Evolutionary conservation across 208 protist genomes (phyloP), one percentile per base, ranked within the genome.

Genomic region (Wallacemonas collosoma): DNA sequence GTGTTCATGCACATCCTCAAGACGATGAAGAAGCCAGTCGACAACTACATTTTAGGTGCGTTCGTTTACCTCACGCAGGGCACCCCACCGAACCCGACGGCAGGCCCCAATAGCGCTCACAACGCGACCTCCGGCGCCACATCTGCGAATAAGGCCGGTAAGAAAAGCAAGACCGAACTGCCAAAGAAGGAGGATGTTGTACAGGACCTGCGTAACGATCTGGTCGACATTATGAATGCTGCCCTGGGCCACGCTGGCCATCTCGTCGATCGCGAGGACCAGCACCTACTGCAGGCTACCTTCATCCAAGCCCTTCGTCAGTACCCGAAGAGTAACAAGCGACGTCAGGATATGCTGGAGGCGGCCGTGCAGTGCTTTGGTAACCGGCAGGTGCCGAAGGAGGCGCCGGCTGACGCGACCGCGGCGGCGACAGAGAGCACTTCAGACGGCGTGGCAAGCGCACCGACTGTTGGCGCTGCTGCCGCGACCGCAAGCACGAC

Each of bases 11-110:
- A 93, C 72, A 68, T 96, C 2, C 85, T 96, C 50, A 96, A 96
- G 79, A 94, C 89, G n/a, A 91, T 94, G 86, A 94, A 94, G 81
- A 94, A 94, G 72, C 91, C 91, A 0, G 84, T 96, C 1, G 91
- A 94, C 53, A 81, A 79, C 36, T 96, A 96, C 75, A 78, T 96
- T 41, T 79, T 96, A 7, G 91, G 91, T 2, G 91, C 91, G 6
- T 89, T 91, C 67, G 80, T 81, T 5, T 96, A 85, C 73, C 78
- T 96, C 9, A 92, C 87, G 17, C 76, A 88, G 43, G 86, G 85
- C 26, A 88, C 85, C 40, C 43, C 79, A 38, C 80, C 82, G n/a
- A 61, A 47, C 39, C 62, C 77, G n/a, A 63, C 39, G 2, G 44
- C 63, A 3, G 57, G 54, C 56, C 60, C 35, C 56, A 79, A 2